Conservation (phyloP, 2,329 filamentous ascomycete genomes). For the Cladophialophora psammophila region DNA sequence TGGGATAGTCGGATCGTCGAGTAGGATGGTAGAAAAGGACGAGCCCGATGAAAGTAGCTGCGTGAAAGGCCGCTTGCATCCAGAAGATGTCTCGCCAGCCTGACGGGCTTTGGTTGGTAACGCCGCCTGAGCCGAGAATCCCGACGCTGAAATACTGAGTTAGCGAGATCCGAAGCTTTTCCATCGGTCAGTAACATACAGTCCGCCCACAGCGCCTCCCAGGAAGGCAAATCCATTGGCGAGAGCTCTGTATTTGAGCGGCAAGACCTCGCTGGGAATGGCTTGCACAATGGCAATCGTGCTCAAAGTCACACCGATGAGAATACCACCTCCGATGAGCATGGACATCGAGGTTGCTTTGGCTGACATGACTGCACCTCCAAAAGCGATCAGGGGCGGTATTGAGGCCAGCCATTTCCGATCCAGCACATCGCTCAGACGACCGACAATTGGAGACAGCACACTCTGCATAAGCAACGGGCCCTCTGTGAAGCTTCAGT, state of each 20-base stretch:
- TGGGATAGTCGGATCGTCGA: conserved; percentile 48
- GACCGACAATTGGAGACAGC: conserved; percentile 63
- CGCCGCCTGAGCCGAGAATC: conserved; percentile 59
- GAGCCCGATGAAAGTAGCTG: conserved; percentile 57
- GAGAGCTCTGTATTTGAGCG: conserved; percentile 63
- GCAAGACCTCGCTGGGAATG: conserved; percentile 64
- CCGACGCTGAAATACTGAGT: conserved; percentile 51
- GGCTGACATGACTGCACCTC: conserved; percentile 62
- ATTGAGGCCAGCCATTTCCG: conserved; percentile 62
- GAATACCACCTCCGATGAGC: conserved; percentile 64
- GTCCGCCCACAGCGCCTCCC: conserved; percentile 59
- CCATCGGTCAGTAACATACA: conserved; percentile 50
- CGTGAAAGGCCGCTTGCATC: conserved; percentile 65
- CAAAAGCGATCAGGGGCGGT: conserved; percentile 62
- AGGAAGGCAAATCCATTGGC: conserved; percentile 63
- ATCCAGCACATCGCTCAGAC: conserved; percentile 64
- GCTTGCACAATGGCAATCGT: conserved; percentile 64
- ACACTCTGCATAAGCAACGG: conserved; percentile 66
- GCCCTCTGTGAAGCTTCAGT: conserved; percentile 49
- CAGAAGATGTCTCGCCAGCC: conserved; percentile 67
- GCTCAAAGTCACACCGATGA: conserved; percentile 63
- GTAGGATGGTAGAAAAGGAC: conserved; percentile 58
- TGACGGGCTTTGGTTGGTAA: conserved; percentile 56
- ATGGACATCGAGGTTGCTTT: conserved; percentile 64
- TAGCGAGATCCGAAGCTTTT: neutral